Evolutionary conservation across 768 basidiomycete genomes (phyloP), one percentile per base, ranked within the genome.

Genomic region (Cubamyces lactineus): DNA sequence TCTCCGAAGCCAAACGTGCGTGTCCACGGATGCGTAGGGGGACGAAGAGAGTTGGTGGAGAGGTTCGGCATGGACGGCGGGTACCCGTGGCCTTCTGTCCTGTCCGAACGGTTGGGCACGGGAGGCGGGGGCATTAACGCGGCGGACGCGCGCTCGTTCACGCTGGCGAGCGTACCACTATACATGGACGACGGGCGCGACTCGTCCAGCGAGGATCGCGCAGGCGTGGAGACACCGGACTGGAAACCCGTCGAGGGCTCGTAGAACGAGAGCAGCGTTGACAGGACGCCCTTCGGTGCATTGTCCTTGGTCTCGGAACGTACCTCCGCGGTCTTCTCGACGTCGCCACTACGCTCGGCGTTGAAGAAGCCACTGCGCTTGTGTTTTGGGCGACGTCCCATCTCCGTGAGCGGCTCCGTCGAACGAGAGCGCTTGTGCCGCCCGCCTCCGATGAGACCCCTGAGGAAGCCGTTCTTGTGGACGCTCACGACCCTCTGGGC

Each of bases 251-350:
- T 69, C 30, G 69, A 66, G 9, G 74, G 60, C 66, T 78, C 83
- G 68, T 91, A 89, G 23, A 91, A 77, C 19, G 86, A 79, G 47
- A 92, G 75, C 42, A 92, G 72, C 0, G 88, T 79, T 2, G 87
- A 85, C 5, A 92, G 78, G 6, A 92, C 83, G 16, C 89, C 87
- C 12, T 78, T 79, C 77, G 61, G 47, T 57, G 54, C 8, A 70
- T 47, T 60, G 38, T 57, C 64, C 57, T 59, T 61, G 62, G 51
- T 48, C 46, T 63, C 61, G n/a, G 46, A 24, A 38, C 54, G 58
- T 48, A 61, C 64, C 51, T 71, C 70, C 21, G 68, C 67, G 58
- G 45, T 49, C 49, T 67, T 64, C 64, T 70, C 63, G 38, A 72
- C 53, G 57, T 71, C 63, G 50, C 53, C 52, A 34, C 30, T 19